phyloP scores from a whole-genome alignment of 768 basidiomycete genomes.

The Hypsizygus marmoreus region DNA sequence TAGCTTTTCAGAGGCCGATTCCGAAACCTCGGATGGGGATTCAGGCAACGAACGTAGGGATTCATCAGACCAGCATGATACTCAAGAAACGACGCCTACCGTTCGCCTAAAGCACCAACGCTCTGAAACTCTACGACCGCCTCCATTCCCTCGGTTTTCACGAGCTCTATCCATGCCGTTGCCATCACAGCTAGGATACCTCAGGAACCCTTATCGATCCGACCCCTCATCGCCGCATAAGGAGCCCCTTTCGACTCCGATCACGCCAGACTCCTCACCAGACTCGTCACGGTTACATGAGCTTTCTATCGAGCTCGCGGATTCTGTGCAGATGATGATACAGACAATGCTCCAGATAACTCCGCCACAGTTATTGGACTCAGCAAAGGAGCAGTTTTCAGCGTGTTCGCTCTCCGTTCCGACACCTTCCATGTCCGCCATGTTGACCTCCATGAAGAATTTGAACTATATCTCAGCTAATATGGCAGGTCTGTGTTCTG shows the following conservation, averaged over 20 bases:
- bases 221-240: constrained; percentile 5
- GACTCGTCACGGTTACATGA: constrained; percentile 54
- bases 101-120: constrained; percentile 12
- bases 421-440: constrained; percentile 82
- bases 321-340: constrained; percentile 86
- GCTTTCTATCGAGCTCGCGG: constrained; percentile 85
- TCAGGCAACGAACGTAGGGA: constrained; percentile 19
- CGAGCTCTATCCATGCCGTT: constrained; percentile 80
- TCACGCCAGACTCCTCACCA: constrained; percentile 27
- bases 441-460: constrained; percentile 91
- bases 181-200: constrained; percentile 74
- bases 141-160: constrained; percentile 56
- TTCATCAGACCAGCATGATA: constrained; percentile 16
- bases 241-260: constrained; percentile 12
- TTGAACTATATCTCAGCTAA: constrained; percentile 93
- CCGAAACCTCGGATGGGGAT: constrained; percentile 50
- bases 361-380: constrained; percentile 86
- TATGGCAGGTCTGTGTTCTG: constrained; percentile 55
- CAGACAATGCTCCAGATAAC: constrained; percentile 91
- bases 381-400: constrained; percentile 92
- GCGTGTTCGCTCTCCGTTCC: constrained; percentile 88
- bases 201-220: constrained; percentile 66
- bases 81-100: constrained; percentile 16
- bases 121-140: constrained; percentile 18
- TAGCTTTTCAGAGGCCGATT: constrained; percentile 52